Evolutionary conservation across 352 stramenopile species (phyloP), one percentile per base, ranked within the genome.

Genomic region (Phytopythium kandeliae): DNA sequence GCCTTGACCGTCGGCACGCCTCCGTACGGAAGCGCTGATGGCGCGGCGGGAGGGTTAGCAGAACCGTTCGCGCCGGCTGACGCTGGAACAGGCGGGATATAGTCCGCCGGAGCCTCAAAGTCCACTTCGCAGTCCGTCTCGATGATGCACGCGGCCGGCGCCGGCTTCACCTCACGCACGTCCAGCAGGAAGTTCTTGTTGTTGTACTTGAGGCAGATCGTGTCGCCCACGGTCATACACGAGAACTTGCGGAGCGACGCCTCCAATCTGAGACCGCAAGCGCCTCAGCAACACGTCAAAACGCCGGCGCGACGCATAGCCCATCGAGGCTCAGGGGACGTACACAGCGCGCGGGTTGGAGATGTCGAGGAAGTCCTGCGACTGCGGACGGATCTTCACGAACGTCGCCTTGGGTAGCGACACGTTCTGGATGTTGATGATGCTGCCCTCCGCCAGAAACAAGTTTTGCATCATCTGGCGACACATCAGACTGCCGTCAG

Each of bases 51-150:
- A 28, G 74, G 53, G n/a, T 55, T 45, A 2, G 22, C 47, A 33
- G 34, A 43, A 22, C 36, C 58, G 7, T 44, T 45, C 28, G 57
- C 43, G 12, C 54, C 51, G 16, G 61, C 26, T 17, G 58, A 48
- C 4, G 60, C 51, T 7, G 71, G 63, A 9, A 67, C 51, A 11
- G 81, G 76, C 16, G 74, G 78, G 4, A 87, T 71, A 43, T 95
- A 95, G 55, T 92, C 85, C 0, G 77, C 74, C 3, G 97, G 97
- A 3, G 96, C 83, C 64, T 99, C 97, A 68, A 99, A 99, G 69
- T 99, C 97, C 8, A 99, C 94, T 65, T 99, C 97, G 57, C 96
- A 98, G 71, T 99, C 97, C 2, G 96, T 99, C 78, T 99, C 97
- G 54, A 99, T 98, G 63, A 99, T 99, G 62, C 95, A 99, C 7